Percentiles rank a stretch among this genome's conserved stretches.
These are phyloP conservation scores for Austroboletus niveus DNA, from an alignment of 1,284 basidiomycete genomes.

Conservation along the genomic window DNA sequence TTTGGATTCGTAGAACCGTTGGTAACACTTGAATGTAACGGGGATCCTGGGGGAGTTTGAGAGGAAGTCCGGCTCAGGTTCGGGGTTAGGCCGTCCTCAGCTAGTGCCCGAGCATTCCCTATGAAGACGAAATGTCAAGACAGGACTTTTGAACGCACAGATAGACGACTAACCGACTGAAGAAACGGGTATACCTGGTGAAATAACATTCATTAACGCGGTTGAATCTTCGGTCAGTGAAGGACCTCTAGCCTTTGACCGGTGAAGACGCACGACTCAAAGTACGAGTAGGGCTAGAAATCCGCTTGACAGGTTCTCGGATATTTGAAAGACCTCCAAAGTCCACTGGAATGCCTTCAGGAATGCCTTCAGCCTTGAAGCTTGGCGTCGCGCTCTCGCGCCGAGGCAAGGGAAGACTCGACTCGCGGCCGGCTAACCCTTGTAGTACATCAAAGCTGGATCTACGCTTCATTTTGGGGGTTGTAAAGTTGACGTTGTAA, in stretches of 20 bases:
- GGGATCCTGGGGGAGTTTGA: conserved; percentile 24
- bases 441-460: conserved; percentile 72
- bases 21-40: conserved; percentile 32
- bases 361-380: conserved; percentile 53
- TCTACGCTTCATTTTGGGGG: conserved; percentile 52
- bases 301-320: conserved; percentile 48
- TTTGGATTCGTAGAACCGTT: conserved; percentile 19
- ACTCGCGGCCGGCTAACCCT: conserved; percentile 70
- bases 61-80: conserved; percentile 32
- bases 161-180: conserved; percentile 61
- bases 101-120: conserved; percentile 79
- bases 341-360: conserved; percentile 67
- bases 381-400: conserved; percentile 41
- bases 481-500: conserved; percentile 32
- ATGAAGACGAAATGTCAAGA: conserved; percentile 24
- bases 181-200: conserved; percentile 74
- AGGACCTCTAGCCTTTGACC: conserved; percentile 24
- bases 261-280: conserved; percentile 65
- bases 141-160: conserved; percentile 10
- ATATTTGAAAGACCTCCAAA: conserved; percentile 43
- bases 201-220: conserved; percentile 20
- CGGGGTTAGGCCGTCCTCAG: conserved; percentile 59
- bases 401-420: conserved; percentile 63
- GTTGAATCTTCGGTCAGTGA: conserved; percentile 28
- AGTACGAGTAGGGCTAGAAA: conserved; percentile 70